Base-by-base conservation (phyloP, 2,329 filamentous ascomycete species). In the Aspergillus eucalypticola region DNA sequence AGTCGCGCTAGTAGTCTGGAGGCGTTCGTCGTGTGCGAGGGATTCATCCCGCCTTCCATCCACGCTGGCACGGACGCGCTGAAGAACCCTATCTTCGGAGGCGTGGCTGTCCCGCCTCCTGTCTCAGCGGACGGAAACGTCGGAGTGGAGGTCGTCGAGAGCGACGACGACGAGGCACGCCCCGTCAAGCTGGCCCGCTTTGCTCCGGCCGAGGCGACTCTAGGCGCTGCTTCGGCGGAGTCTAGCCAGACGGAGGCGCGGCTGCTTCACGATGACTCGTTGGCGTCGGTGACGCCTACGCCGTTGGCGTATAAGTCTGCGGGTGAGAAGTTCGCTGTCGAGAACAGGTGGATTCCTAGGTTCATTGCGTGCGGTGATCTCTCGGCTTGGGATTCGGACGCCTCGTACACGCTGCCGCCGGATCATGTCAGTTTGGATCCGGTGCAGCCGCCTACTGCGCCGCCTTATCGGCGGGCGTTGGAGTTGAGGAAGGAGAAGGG, bases 321-420 rank as follows among this genome's bases (percentile, higher is more conserved):
- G 2, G 54, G 62, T 2, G 66, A 69, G 51, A 71, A 69, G 48
- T 75, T 73, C 54, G 66, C 73, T 64, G 64, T 72, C 58, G 82
- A 86, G 61, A 76, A 82, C 29, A 81, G 89, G 54, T 98, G 94
- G 92, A 94, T 98, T 67, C 92, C 93, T 3, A 92, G 94, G 0
- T 99, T 99, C 73, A 85, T 99, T 69, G 93, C 95, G n/a, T 99
- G 95, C 74, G 95, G 95, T 49, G 95, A 99, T 77, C 83, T 99
- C 56, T 96, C 92, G 23, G 88, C 91, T 10, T 99, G 93, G 79
- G 95, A 99, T 79, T 92, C 94, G 0, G 95, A 99, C 81, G 94
- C 95, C 3, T 95, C 93, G 4, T 97, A 98, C 76, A 86, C 90
- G 66, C 82, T 99, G 17, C 93, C 95, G 0, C 90, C 93, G 61